phyloP scores from a whole-genome alignment of 805 yeast species.

The Yarrowia keelungensis region DNA sequence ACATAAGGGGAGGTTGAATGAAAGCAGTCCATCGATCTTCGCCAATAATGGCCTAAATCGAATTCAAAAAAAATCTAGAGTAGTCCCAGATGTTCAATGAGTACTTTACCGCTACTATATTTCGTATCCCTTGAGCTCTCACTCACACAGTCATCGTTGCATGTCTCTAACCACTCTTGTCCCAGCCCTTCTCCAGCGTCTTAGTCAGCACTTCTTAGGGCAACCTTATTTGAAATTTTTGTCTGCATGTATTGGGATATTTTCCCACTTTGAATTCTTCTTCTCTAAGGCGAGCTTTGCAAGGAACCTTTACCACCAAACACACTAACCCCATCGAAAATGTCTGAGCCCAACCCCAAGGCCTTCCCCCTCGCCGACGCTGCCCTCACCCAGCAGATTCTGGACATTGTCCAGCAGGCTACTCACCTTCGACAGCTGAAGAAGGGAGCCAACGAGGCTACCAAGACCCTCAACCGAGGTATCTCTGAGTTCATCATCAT shows the following conservation, averaged over 20 bases:
- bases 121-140: too few relatives aligned
- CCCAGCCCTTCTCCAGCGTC: conserved; percentile 1
- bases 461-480: conserved; percentile 99
- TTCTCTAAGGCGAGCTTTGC: conserved; percentile 50
- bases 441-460: conserved; percentile 99
- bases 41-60: neutral
- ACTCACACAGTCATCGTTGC: neutral
- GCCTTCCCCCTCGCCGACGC: conserved; percentile 99
- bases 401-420: conserved; percentile 97
- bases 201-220: conserved; percentile 26
- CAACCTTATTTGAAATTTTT: conserved; percentile 39
- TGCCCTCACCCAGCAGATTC: conserved; percentile 91
- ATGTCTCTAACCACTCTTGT: neutral
- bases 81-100: neutral
- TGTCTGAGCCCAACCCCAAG: conserved; percentile 92
- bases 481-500: conserved; percentile 97
- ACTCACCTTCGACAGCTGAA: conserved; percentile 97
- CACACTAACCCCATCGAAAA: conserved; percentile 47
- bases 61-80: neutral
- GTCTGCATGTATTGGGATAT: conserved; percentile 14
- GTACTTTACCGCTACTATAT: too few relatives aligned
- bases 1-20: too few relatives aligned
- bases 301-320: conserved; percentile 48
- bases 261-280: conserved; percentile 25
- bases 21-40: neutral